phyloP scores from a whole-genome alignment of 83 land plant genomes.

The Diphasiastrum complanatum region DNA sequence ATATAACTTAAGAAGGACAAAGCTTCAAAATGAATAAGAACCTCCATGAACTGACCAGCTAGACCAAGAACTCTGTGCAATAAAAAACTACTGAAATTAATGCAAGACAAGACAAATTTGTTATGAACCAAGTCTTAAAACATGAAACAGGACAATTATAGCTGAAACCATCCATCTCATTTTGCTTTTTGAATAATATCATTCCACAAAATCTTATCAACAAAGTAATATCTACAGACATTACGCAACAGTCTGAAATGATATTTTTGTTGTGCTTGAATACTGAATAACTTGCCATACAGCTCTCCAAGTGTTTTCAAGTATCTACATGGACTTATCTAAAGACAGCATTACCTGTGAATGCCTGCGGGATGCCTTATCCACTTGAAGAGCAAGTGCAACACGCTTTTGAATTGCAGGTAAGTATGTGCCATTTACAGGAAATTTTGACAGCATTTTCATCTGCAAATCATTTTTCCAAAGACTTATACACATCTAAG shows the following conservation, averaged over 20 bases:
- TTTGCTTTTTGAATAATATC: background rate
- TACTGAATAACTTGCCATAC: constrained; percentile 1
- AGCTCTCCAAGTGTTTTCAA: background rate
- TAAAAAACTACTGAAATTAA: background rate
- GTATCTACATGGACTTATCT: background rate
- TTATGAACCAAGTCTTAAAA: background rate
- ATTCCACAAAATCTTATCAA: background rate
- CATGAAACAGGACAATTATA: background rate
- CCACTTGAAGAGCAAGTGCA: constrained; percentile 71
- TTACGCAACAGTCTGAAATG: background rate
- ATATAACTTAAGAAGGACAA: background rate
- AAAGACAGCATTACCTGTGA: constrained; percentile 49
- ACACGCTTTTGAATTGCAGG: constrained; percentile 64
- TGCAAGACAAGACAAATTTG: background rate
- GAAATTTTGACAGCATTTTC: constrained; percentile 62
- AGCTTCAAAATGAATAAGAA: background rate
- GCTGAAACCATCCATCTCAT: background rate
- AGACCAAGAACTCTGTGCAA: no score
- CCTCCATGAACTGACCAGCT: background rate
- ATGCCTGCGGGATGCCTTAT: constrained; percentile 49
- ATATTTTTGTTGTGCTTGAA: background rate
- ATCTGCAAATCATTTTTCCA: constrained; percentile 22
- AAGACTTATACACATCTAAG: background rate
- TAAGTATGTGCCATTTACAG: constrained; percentile 67
- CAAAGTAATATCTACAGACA: background rate